These are phyloP conservation scores for Auriculariales sp. DNA, from an alignment of 768 basidiomycete species.

Conservation along the genomic window DNA sequence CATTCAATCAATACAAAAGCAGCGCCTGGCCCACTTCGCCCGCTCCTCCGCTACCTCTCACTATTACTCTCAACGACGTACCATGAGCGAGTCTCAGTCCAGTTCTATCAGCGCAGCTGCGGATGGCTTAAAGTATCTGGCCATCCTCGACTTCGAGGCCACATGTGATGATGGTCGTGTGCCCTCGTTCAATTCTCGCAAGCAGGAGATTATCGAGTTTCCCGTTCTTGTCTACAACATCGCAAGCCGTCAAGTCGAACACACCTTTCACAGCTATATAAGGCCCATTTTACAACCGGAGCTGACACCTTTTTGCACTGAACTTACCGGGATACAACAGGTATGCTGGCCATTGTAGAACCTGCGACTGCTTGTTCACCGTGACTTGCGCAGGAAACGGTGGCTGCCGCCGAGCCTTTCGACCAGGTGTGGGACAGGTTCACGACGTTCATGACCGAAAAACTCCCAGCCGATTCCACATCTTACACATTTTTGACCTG, in stretches of 20 bases:
- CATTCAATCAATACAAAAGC: too few relatives aligned
- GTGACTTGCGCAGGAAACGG: constrained; percentile 2
- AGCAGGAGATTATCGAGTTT: constrained; percentile 5
- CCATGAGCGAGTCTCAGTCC: too few relatives aligned
- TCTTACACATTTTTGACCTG: constrained; percentile 7
- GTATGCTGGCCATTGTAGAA: background rate
- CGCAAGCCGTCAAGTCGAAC: background rate
- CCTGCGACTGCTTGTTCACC: background rate
- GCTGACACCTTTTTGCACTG: constrained; percentile 7
- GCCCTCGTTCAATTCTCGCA: background rate
- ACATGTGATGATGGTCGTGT: constrained; percentile 1
- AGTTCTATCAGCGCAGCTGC: too few relatives aligned
- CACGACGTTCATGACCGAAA: background rate
- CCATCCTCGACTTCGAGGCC: constrained; percentile 4
- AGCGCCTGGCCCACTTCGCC: too few relatives aligned
- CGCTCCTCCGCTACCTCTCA: too few relatives aligned
- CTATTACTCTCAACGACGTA: too few relatives aligned
- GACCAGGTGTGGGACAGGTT: constrained; percentile 4
- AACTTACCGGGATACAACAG: constrained; percentile 6
- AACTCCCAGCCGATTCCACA: background rate
- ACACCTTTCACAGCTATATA: constrained; percentile 6
- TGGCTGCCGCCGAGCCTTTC: constrained; percentile 6
- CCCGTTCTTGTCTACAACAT: constrained; percentile 1
- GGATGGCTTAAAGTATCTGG: too few relatives aligned
- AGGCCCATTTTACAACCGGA: background rate